These are phyloP conservation scores for Leptodontidium sp. DNA, from an alignment of 2,329 filamentous ascomycete genomes.

Conservation along the genomic window DNA sequence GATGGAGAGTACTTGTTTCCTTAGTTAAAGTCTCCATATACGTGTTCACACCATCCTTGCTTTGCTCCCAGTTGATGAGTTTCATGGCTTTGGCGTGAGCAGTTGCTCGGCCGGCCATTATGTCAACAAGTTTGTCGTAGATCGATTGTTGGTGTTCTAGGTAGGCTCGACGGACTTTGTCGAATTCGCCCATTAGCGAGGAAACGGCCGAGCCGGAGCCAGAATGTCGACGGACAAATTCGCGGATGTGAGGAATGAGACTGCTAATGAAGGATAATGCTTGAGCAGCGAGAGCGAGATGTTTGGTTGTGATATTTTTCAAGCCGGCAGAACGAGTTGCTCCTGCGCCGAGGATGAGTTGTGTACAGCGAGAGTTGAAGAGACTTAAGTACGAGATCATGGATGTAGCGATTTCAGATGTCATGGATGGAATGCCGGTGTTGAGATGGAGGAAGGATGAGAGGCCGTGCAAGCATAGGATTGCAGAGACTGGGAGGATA, in stretches of 20 bases:
- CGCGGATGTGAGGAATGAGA: conserved; percentile 87
- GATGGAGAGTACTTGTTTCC: conserved; percentile 74
- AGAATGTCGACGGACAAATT: conserved; percentile 84
- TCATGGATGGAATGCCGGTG: conserved; percentile 87
- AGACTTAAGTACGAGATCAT: conserved; percentile 88
- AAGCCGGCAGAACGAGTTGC: conserved; percentile 88
- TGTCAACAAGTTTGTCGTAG: conserved; percentile 77
- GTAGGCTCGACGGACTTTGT: conserved; percentile 43
- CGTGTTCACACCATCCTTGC: conserved; percentile 54
- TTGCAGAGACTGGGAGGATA: conserved; percentile 83
- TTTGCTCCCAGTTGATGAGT: conserved; percentile 68
- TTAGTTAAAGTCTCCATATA: conserved; percentile 79
- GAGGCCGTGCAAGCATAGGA: conserved; percentile 82
- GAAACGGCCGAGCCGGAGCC: conserved; percentile 59
- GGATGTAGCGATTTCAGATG: conserved; percentile 79
- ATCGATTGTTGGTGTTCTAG: conserved; percentile 78
- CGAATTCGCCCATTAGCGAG: conserved; percentile 57
- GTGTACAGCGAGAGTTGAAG: conserved; percentile 96
- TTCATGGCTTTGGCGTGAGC: conserved; percentile 70
- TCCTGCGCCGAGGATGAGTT: conserved; percentile 93
- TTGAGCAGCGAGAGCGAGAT: conserved; percentile 90
- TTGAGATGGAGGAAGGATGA: conserved; percentile 85
- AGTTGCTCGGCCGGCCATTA: conserved; percentile 70
- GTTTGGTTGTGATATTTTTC: conserved; percentile 96
- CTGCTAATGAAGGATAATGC: conserved; percentile 87